These are phyloP conservation scores for Austroboletus novae-zelandiae DNA, from an alignment of 1,284 basidiomycete genomes.

Conservation along the genomic window DNA sequence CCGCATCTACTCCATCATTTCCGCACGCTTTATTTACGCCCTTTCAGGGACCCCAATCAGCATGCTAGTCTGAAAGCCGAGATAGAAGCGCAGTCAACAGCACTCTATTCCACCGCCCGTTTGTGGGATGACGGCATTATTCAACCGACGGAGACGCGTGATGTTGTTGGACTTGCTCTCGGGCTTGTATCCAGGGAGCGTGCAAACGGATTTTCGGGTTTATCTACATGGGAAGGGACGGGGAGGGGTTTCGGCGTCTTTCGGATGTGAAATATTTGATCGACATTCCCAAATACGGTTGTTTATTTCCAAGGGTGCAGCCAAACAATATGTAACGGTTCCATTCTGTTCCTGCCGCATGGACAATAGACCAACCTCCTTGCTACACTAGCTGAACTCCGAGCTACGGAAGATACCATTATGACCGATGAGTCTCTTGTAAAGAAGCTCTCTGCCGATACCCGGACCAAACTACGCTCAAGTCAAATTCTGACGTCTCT, in stretches of 20 bases:
- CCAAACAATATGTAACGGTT: background rate
- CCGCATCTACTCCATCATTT: constrained; percentile 20
- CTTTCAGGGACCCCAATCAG: constrained; percentile 67
- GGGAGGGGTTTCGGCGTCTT: constrained; percentile 83
- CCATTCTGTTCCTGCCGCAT: background rate
- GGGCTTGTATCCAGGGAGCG: constrained; percentile 63
- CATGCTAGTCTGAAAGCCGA: constrained; percentile 72
- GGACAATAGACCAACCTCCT: background rate
- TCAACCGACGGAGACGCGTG: constrained; percentile 86
- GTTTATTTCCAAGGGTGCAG: too few species aligned
- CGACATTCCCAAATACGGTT: too few species aligned
- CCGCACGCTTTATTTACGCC: background rate
- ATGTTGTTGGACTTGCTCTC: constrained; percentile 83
- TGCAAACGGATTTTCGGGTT: constrained; percentile 16
- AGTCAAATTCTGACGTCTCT: constrained; percentile 81
- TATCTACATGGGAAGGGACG: constrained; percentile 71
- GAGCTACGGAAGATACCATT: background rate
- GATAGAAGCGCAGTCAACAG: constrained; percentile 86
- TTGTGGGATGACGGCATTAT: constrained; percentile 97
- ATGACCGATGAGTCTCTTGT: constrained; percentile 24
- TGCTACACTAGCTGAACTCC: constrained; percentile 1
- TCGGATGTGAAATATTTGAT: constrained; percentile 65
- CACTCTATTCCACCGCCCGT: constrained; percentile 84
- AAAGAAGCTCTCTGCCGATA: constrained; percentile 46
- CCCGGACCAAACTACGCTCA: constrained; percentile 71